These are phyloP conservation scores for Coffea canephora DNA, from an alignment of 257 asterid species.

Conservation along the genomic window DNA sequence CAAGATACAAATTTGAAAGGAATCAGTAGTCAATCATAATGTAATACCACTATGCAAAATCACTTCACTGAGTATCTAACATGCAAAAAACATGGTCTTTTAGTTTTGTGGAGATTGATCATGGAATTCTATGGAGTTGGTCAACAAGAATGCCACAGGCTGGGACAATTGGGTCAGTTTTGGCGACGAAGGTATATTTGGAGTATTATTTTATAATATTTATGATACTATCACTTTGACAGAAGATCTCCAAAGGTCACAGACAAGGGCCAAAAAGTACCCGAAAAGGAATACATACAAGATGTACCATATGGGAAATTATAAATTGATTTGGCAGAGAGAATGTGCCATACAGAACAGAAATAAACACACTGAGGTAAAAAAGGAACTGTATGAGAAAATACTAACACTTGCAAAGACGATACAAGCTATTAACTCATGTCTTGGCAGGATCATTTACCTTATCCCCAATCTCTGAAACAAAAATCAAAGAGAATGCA, in stretches of 20 bases:
- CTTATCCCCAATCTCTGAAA: conserved; percentile 97
- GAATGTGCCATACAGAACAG: background rate
- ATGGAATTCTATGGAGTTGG: background rate
- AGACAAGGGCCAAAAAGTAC: background rate
- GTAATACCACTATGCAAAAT: background rate
- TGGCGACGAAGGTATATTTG: background rate
- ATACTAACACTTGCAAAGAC: background rate
- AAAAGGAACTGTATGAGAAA: background rate
- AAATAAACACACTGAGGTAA: background rate
- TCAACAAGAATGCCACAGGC: too few relatives aligned
- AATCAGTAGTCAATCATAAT: background rate
- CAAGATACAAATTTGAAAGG: background rate
- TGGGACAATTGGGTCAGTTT: background rate
- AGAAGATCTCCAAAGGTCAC: background rate
- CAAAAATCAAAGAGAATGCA: conserved; percentile 84
- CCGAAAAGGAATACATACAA: too few relatives aligned
- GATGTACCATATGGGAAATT: too few relatives aligned
- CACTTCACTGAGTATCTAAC: background rate
- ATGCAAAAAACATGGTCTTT: background rate
- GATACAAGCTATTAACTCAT: background rate
- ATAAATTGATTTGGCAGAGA: background rate
- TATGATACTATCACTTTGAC: background rate
- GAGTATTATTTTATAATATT: too few relatives aligned
- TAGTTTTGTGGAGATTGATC: background rate
- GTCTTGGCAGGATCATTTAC: conserved; percentile 36